Conservation (phyloP, 2,329 filamentous ascomycete genomes). For the Biscogniauxia sp. region DNA sequence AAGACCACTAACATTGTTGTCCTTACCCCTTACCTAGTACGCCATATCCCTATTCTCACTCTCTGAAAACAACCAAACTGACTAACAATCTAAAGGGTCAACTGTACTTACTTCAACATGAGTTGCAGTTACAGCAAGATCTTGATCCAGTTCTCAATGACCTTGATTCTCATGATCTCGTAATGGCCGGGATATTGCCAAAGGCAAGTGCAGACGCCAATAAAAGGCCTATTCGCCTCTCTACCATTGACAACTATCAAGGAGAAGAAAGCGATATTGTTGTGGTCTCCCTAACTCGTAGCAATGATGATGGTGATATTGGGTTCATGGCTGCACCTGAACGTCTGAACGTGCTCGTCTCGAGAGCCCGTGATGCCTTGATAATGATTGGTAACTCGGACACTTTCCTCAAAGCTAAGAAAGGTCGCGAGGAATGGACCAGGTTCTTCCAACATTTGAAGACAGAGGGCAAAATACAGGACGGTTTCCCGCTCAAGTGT, state of each 20-base stretch:
- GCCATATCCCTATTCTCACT: slow-evolving; percentile 55
- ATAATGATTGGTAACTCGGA: slow-evolving; percentile 69
- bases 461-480: slow-evolving; percentile 43
- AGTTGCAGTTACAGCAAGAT: not conserved
- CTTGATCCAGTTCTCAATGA: slow-evolving; percentile 65
- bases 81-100: slow-evolving; percentile 31
- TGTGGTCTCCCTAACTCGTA: slow-evolving; percentile 64
- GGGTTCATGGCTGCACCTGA: slow-evolving; percentile 68
- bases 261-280: slow-evolving; percentile 75
- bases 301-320: slow-evolving; percentile 62
- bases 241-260: slow-evolving; percentile 77
- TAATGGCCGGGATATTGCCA: slow-evolving; percentile 60
- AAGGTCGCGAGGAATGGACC: slow-evolving; percentile 56
- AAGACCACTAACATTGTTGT: slow-evolving; percentile 63
- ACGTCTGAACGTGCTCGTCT: slow-evolving; percentile 68
- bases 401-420: slow-evolving; percentile 61
- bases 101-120: not conserved
- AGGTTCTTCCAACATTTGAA: slow-evolving; percentile 57
- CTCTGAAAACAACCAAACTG: slow-evolving; percentile 55
- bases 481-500: slow-evolving; percentile 22
- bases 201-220: slow-evolving; percentile 47
- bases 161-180: slow-evolving; percentile 50
- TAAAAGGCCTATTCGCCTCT: slow-evolving; percentile 57
- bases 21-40: slow-evolving; percentile 64
- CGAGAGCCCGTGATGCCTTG: slow-evolving; percentile 62